Base-by-base conservation (phyloP, 2,329 filamentous ascomycete genomes). In the Dactylellina parvicollis region DNA sequence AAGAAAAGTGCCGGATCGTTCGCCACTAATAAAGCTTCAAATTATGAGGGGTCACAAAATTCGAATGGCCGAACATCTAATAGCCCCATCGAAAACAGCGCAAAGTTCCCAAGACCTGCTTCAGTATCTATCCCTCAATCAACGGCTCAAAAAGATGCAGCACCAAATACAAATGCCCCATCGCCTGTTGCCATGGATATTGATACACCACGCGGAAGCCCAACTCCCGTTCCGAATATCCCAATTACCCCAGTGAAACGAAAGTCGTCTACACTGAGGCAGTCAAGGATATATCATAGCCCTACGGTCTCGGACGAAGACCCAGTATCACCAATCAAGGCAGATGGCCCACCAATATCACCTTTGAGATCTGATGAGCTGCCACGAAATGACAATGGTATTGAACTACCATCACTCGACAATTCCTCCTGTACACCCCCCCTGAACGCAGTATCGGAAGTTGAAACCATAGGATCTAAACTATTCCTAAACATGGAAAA, bases 141-240 rank as follows among this genome's bases (percentile, higher is more conserved):
- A 38, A 18, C 34, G 1, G 20, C 28, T n/a, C 67, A n/a, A 14
- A 65, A 46, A 22, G 59, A 57, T 34, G 28, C 26, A 4, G 22
- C n/a, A 16, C 55, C n/a, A 26, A 44, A 36, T 14, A 38, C 26
- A 1, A 57, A 54, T 32, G 42, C 50, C 16, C 70, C 70, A 14
- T 74, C 70, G 0, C 70, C 67, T 8, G 28, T 74, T 8, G 70
- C 61, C 9, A 74, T 74, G 70, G 70, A 74, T 57, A 66, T 74
- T 28, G 70, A 74, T 26, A 67, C 70, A 8, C 61, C 70, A 16
- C 54, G 52, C 18, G 54, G 44, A 20, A 67, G 47, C 20, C 61
- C 70, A 36, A 46, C 28, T 26, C 32, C 55, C 4, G 28, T 34
- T 12, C 59, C 52, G 9, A 46, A 42, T 12, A 24, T 50, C 10